A percentile compares a stretch with the other conserved stretches of the same genome.
These are phyloP conservation scores for Komagataella ulmi DNA, from an alignment of 805 yeast genomes.

Conservation along the genomic window DNA sequence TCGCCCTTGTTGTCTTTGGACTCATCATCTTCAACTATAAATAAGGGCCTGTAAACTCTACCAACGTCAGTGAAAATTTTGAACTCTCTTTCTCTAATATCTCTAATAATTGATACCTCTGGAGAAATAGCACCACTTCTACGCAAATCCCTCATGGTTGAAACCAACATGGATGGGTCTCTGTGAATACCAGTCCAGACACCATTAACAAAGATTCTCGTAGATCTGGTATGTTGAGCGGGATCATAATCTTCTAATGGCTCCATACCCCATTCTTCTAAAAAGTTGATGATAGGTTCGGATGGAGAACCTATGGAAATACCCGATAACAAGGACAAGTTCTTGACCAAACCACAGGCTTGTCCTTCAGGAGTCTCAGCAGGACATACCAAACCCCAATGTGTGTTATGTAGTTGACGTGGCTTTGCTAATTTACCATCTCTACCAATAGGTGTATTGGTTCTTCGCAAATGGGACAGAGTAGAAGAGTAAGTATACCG, in stretches of 20 bases:
- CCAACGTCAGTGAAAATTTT: slow-evolving; percentile 97
- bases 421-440: slow-evolving; percentile 99
- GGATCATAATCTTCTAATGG: slow-evolving; percentile 94
- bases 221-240: slow-evolving; percentile 78
- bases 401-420: slow-evolving; percentile 97
- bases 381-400: slow-evolving; percentile 99
- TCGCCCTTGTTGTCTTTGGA: slow-evolving; percentile 61
- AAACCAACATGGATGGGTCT: slow-evolving; percentile 86
- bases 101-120: slow-evolving; percentile 93
- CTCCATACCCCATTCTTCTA: slow-evolving; percentile 99
- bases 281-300: slow-evolving; percentile 80
- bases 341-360: slow-evolving; percentile 98
- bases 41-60: slow-evolving; percentile 92
- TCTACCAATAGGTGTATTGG: slow-evolving; percentile 98
- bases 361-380: slow-evolving; percentile 99
- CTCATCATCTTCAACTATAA: slow-evolving; percentile 80
- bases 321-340: slow-evolving; percentile 91
- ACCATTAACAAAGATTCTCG: slow-evolving; percentile 94
- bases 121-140: slow-evolving; percentile 93
- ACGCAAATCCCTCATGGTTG: slow-evolving; percentile 81
- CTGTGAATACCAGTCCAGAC: slow-evolving; percentile 99
- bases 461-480: slow-evolving; percentile 94
- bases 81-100: slow-evolving; percentile 92
- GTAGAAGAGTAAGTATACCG: slow-evolving; percentile 99
- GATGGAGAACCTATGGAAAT: slow-evolving; percentile 97